phyloP scores from a whole-genome alignment of 139 green algal genomes.

The Chlamydomonas sp. region DNA sequence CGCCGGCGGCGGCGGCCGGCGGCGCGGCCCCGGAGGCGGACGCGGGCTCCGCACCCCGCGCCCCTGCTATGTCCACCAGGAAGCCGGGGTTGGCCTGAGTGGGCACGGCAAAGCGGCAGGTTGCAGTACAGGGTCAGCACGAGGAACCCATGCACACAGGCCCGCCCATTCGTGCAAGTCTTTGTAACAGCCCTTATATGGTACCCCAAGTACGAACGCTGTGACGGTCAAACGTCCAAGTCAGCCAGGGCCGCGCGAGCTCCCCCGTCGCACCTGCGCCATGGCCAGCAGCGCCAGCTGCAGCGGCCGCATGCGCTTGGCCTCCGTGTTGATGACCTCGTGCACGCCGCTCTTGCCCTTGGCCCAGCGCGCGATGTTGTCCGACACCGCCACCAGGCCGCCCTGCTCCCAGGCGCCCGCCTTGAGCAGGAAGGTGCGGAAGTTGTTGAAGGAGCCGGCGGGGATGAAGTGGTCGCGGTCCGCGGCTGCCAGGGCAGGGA shows the following conservation, averaged over 20 bases:
- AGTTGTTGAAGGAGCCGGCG: not conserved
- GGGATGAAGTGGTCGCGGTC: not conserved
- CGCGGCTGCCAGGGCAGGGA: too few species aligned
- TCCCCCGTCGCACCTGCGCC: slow-evolving; percentile 15
- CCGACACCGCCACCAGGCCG: slow-evolving; percentile 2
- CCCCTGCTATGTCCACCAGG: slow-evolving; percentile 31
- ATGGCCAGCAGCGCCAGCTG: slow-evolving; percentile 50
- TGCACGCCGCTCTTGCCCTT: slow-evolving; percentile 13
- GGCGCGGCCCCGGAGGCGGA: too few species aligned
- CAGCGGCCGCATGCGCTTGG: slow-evolving; percentile 45
- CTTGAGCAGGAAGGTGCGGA: not conserved
- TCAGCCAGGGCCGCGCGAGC: not conserved
- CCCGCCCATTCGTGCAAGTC: not conserved
- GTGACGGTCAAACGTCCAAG: not conserved
- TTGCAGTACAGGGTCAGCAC: not conserved
- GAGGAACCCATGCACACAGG: not conserved
- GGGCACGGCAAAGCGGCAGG: not conserved
- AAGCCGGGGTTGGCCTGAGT: slow-evolving; percentile 24
- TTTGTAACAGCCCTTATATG: not conserved
- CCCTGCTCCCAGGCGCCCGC: slow-evolving; percentile 10
- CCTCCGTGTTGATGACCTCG: slow-evolving; percentile 33
- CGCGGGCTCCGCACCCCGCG: not conserved
- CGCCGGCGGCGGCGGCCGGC: not conserved
- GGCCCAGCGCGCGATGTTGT: not conserved
- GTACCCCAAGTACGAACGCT: not conserved